phyloP scores from a whole-genome alignment of 2,329 filamentous ascomycete species.

The Pseudogymnoascus sp. region DNA sequence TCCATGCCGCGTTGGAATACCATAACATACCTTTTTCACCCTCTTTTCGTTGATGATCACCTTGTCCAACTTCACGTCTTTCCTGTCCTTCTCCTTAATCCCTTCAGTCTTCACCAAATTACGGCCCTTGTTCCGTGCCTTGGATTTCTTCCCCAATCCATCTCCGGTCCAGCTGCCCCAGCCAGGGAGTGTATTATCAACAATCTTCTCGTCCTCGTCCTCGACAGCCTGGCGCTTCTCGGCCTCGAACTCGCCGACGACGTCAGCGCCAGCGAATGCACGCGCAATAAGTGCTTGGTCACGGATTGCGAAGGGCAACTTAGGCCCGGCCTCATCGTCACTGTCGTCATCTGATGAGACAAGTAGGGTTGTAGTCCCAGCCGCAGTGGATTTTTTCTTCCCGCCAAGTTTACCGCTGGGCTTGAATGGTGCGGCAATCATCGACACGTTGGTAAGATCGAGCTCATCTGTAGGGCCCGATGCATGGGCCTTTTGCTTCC shows the following conservation, averaged over 20 bases:
- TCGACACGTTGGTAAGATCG: slow-evolving; percentile 25
- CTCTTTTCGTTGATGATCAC: slow-evolving; percentile 92
- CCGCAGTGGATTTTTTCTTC: slow-evolving; percentile 23
- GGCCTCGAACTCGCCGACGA: slow-evolving; percentile 67
- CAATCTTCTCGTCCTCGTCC: slow-evolving; percentile 74
- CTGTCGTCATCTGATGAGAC: slow-evolving; percentile 25
- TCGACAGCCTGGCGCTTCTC: slow-evolving; percentile 67
- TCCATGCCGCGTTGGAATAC: background rate
- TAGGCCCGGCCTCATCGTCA: slow-evolving; percentile 40
- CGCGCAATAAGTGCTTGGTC: slow-evolving; percentile 65
- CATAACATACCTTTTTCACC: slow-evolving; percentile 64
- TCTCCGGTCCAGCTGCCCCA: slow-evolving; percentile 92
- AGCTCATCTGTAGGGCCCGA: slow-evolving; percentile 25
- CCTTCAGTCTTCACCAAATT: slow-evolving; percentile 63
- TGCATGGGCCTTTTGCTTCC: slow-evolving; percentile 25
- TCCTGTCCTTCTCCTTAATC: slow-evolving; percentile 66
- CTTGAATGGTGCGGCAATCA: slow-evolving; percentile 24
- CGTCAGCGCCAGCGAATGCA: slow-evolving; percentile 83
- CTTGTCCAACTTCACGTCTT: slow-evolving; percentile 71
- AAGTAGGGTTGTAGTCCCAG: slow-evolving; percentile 16
- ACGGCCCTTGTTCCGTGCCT: slow-evolving; percentile 52
- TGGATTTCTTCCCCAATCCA: slow-evolving; percentile 64
- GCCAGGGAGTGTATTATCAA: slow-evolving; percentile 80
- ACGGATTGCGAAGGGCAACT: slow-evolving; percentile 49
- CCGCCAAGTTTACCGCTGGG: slow-evolving; percentile 19